These are phyloP conservation scores for Scedosporium minutisporum DNA, from an alignment of 2,329 filamentous ascomycete species.

Conservation along the genomic window DNA sequence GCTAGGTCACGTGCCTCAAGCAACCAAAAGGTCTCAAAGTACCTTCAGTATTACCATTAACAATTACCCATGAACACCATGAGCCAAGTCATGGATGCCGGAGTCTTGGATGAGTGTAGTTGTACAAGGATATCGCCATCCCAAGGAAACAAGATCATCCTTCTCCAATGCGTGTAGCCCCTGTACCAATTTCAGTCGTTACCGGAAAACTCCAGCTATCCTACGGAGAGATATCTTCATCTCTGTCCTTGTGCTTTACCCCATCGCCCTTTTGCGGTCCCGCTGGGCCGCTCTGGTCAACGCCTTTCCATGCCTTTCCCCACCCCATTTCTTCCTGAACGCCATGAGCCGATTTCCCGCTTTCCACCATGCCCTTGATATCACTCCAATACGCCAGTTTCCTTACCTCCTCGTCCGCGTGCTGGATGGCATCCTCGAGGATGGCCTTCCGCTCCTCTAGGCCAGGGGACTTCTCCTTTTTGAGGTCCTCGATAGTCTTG, in stretches of 20 bases:
- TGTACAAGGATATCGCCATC: neutral
- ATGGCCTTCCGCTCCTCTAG: constrained; percentile 46
- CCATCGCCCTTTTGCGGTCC: constrained; percentile 18
- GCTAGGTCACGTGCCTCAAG: too few relatives aligned
- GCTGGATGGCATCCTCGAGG: constrained; percentile 63
- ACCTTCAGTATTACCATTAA: too few relatives aligned
- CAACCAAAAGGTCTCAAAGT: too few relatives aligned
- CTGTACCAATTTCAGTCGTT: neutral
- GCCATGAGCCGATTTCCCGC: constrained; percentile 35
- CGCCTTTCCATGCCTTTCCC: constrained; percentile 37
- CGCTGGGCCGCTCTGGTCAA: constrained; percentile 43
- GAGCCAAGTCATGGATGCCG: too few relatives aligned
- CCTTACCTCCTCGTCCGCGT: constrained; percentile 72
- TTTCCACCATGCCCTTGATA: constrained; percentile 57
- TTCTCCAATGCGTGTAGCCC: neutral
- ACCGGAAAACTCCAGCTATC: neutral
- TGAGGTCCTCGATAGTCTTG: constrained; percentile 26
- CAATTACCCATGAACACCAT: too few relatives aligned
- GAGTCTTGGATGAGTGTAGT: neutral
- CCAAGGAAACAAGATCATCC: neutral
- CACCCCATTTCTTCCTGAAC: constrained; percentile 29
- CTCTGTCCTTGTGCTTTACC: neutral
- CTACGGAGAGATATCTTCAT: neutral
- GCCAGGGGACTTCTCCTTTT: constrained; percentile 26
- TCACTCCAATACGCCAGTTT: constrained; percentile 84